Evolutionary conservation across 73 alveolate species (phyloP).

Genomic region (Loxodes magnus): DNA sequence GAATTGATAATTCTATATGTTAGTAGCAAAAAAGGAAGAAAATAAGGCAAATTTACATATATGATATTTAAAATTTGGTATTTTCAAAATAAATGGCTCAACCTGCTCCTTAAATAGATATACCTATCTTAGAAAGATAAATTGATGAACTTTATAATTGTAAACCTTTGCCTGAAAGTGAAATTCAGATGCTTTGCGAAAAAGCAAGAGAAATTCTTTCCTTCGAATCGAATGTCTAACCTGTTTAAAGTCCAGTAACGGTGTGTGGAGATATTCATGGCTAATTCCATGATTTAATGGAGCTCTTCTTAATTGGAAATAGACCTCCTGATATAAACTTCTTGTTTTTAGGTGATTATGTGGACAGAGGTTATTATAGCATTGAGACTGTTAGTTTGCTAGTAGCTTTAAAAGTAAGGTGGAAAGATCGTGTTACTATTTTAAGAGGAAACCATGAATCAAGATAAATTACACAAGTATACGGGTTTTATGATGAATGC

Average conservation of each 20-base stretch:
- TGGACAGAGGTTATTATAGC: constrained; percentile 80
- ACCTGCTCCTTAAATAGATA: not conserved
- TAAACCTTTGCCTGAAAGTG: constrained; percentile 55
- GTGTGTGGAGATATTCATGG: constrained; percentile 93
- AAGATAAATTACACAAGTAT: constrained; percentile 60
- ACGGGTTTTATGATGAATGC: constrained; percentile 85
- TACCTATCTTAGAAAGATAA: constrained; percentile 16
- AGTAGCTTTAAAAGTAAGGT: constrained; percentile 68
- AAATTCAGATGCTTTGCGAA: constrained; percentile 72
- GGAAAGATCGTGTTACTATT: constrained; percentile 72
- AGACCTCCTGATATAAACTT: constrained; percentile 41
- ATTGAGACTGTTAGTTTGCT: constrained; percentile 72
- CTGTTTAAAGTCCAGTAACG: constrained; percentile 74
- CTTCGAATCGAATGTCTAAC: constrained; percentile 60
- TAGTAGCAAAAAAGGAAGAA: too few species aligned
- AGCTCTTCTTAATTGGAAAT: constrained; percentile 67
- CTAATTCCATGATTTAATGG: constrained; percentile 78
- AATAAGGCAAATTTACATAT: too few species aligned
- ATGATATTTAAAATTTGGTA: too few species aligned
- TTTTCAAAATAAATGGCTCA: too few species aligned
- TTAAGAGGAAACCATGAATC: constrained; percentile 92
- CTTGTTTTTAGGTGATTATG: constrained; percentile 80
- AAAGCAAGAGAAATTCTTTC: constrained; percentile 78
- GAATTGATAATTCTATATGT: too few species aligned
- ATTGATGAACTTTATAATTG: constrained; percentile 28